Conservation (phyloP, 805 yeast species). For the Ogataea salicorniae region DNA sequence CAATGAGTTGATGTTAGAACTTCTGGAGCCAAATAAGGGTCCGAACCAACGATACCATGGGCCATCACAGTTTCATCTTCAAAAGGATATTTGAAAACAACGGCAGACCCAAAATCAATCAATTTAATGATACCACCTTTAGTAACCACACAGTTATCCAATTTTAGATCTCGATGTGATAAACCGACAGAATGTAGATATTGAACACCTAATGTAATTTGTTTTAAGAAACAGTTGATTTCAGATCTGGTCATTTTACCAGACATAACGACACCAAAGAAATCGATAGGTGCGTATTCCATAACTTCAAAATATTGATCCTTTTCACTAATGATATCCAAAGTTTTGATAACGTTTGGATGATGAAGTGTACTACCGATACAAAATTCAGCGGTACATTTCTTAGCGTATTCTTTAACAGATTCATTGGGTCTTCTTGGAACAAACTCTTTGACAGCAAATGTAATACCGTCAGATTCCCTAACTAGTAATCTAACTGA, state of each 20-base stretch:
- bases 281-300: constrained; percentile 83
- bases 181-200: constrained; percentile 74
- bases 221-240: constrained; percentile 76
- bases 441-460: constrained; percentile 82
- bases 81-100: constrained; percentile 73
- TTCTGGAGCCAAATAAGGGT: constrained; percentile 85
- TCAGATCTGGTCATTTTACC: constrained; percentile 78
- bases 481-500: constrained; percentile 69
- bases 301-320: constrained; percentile 73
- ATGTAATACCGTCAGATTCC: constrained; percentile 62
- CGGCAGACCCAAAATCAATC: constrained; percentile 83
- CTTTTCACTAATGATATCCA: constrained; percentile 66
- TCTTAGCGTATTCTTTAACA: constrained; percentile 73
- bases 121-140: constrained; percentile 67
- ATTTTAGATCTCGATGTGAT: constrained; percentile 77
- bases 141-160: constrained; percentile 79
- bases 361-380: constrained; percentile 79
- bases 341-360: constrained; percentile 73
- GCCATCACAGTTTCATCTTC: constrained; percentile 54
- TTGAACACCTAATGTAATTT: constrained; percentile 64
- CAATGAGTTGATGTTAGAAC: constrained; percentile 47
- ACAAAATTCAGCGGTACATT: constrained; percentile 85
- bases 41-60: constrained; percentile 80
- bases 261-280: constrained; percentile 83
- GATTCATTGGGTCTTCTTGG: constrained; percentile 65